phyloP scores from a whole-genome alignment of 306 rosid species.

The Hylodesmum podocarpum region DNA sequence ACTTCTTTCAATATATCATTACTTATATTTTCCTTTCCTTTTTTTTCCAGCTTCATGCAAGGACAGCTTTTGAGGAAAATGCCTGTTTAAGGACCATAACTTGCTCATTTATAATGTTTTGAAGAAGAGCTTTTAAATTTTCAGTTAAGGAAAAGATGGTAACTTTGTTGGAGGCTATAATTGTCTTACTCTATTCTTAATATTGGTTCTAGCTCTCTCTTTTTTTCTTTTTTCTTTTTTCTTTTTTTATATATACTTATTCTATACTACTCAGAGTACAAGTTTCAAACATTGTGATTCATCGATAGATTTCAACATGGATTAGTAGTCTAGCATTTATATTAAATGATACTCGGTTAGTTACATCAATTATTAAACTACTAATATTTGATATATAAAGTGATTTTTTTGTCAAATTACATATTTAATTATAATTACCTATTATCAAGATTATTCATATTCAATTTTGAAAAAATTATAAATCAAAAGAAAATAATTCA shows the following conservation, averaged over 20 bases:
- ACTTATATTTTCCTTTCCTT: not conserved
- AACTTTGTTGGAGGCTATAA: not conserved
- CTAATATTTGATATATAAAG: no score
- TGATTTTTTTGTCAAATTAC: no score
- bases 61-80: conserved; percentile 69
- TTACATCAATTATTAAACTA: no score
- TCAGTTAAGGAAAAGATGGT: not conserved
- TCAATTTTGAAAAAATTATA: no score
- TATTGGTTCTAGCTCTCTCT: not conserved
- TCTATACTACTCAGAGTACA: not conserved
- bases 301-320: no score
- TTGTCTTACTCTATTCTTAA: not conserved
- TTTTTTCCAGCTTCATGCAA: conserved; percentile 50
- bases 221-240: not conserved
- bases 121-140: not conserved
- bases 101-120: not conserved
- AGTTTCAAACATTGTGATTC: not conserved
- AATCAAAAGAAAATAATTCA: no score
- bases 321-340: no score
- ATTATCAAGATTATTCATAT: no score
- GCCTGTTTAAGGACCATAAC: conserved; percentile 37
- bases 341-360: no score
- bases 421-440: no score
- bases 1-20: not conserved
- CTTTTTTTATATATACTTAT: not conserved